A percentile compares a stretch with the other conserved stretches of the same genome.
phyloP scores from a whole-genome alignment of 176 grass and related monocot genomes.

The Dendrocalamus sinicus region DNA sequence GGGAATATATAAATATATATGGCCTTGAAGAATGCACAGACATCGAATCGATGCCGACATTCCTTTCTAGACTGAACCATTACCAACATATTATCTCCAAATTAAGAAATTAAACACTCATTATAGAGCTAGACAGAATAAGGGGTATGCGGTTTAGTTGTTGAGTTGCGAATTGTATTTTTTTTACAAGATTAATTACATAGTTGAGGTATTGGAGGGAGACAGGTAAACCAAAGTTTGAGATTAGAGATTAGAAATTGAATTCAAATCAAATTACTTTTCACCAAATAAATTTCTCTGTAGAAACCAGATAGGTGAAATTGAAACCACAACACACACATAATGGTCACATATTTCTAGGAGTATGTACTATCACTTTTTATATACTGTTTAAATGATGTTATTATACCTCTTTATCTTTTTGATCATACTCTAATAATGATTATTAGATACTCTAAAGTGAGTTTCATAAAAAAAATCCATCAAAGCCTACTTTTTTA shows the following conservation, averaged over 20 bases:
- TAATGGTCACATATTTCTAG: not conserved
- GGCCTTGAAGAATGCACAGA: slow-evolving; percentile 36
- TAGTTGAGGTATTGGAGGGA: not conserved
- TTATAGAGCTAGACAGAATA: slow-evolving; percentile 10
- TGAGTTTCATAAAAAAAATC: too few species aligned
- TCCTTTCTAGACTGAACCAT: slow-evolving; percentile 39
- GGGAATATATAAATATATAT: slow-evolving; percentile 31
- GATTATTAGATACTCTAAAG: too few species aligned
- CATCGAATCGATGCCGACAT: slow-evolving; percentile 39
- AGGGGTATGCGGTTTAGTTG: not conserved
- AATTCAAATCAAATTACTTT: slow-evolving; percentile 16
- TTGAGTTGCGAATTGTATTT: not conserved
- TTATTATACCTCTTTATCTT: too few species aligned
- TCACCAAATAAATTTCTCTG: slow-evolving; percentile 4
- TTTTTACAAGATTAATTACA: not conserved
- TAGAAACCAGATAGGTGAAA: slow-evolving; percentile 4
- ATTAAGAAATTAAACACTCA: slow-evolving; percentile 2
- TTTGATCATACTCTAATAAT: too few species aligned
- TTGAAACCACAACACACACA: slow-evolving; percentile 16
- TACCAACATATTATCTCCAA: slow-evolving; percentile 12
- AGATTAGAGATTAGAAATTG: not conserved
- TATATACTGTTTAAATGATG: too few species aligned
- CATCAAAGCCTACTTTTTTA: too few species aligned
- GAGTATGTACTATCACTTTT: too few species aligned
- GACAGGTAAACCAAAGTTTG: not conserved